Base-by-base conservation (phyloP, 2,329 filamentous ascomycete genomes). In the Akanthomyces lecanii region DNA sequence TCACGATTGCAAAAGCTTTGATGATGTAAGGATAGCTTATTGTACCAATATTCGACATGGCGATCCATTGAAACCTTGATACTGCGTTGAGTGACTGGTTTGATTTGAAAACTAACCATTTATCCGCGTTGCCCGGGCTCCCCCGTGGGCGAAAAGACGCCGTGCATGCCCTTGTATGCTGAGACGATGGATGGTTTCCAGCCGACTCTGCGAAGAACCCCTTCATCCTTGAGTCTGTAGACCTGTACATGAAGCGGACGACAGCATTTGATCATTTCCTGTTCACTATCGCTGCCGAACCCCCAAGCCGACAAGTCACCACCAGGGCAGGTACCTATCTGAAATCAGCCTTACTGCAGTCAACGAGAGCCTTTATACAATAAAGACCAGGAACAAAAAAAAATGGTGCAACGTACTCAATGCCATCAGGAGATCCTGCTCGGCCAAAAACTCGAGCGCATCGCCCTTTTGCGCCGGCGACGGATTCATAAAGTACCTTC, bases 281-380 rank as follows among this genome's bases (percentile, higher is more conserved):
- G 82, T 66, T 85, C 84, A 73, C 85, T 88, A 53, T 82, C 83
- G 50, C 82, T 85, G 14, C 88, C 87, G 80, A 91, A 95, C 0
- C 89, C 90, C 90, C 90, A 94, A n/a, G 85, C 80, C 1, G 89
- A 92, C 54, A 95, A 76, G 71, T 95, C 91, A 0, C 91, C 91
- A 1, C 91, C 91, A 0, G 91, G 91, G 71, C 91, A 95, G 0
- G 91, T 90, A 65, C 81, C 79, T 83, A 14, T 21, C 55, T 21
- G 12, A 21, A 18, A n/a, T 65, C 40, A 53, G 58, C 25, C 8
- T 11, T 33, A 21, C 78, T 82, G 23, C 68, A 87, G 72, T 7
- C 33, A 36, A 40, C 12, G 14, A 16, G 7, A 14, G 38, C 10
- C 38, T 16, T 11, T 40, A 16, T 40, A 14, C 3, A 5, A 7